Evolutionary conservation across 1,284 basidiomycete genomes (phyloP).

Genomic region (Moniliella sp.): DNA sequence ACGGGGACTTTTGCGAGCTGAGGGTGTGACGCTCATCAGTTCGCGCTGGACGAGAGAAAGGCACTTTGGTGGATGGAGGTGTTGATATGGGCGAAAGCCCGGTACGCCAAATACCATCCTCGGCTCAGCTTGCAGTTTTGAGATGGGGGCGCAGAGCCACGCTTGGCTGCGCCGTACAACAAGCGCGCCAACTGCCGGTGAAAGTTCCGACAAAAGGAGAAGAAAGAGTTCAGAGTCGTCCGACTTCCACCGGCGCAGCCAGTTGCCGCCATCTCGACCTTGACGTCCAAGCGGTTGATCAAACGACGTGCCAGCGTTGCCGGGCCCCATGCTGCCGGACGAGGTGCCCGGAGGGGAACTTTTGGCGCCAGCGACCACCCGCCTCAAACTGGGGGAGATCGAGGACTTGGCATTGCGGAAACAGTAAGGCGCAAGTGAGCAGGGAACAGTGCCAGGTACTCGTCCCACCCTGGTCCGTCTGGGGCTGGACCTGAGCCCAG

Average conservation of each 20-base stretch:
- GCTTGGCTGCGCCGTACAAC: constrained; percentile 10
- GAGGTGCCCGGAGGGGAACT: constrained; percentile 10
- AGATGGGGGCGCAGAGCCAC: no score
- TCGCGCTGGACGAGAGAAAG: constrained; percentile 22
- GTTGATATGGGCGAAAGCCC: constrained; percentile 22
- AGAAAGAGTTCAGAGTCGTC: constrained; percentile 31
- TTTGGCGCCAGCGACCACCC: no score
- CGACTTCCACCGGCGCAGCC: constrained; percentile 28
- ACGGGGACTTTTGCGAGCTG: constrained; percentile 27
- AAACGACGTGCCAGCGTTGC: constrained; percentile 15
- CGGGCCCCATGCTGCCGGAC: constrained; percentile 13
- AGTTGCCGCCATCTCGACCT: constrained; percentile 30
- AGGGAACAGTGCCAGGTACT: constrained; percentile 13
- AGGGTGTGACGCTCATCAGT: constrained; percentile 27
- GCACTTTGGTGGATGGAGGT: constrained; percentile 29
- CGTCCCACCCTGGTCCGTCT: constrained; percentile 8
- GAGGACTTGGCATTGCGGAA: constrained; percentile 19
- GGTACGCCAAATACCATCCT: constrained; percentile 23
- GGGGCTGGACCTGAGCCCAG: constrained; percentile 12
- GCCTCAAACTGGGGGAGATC: constrained; percentile 15
- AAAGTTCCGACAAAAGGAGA: constrained; percentile 25
- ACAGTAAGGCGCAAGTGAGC: constrained; percentile 14
- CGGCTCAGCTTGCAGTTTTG: no score
- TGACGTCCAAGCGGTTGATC: constrained; percentile 19
- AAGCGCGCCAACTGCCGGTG: constrained; percentile 21